phyloP scores from a whole-genome alignment of 2,329 filamentous ascomycete genomes.

The Arthrobotrys entomopaga region DNA sequence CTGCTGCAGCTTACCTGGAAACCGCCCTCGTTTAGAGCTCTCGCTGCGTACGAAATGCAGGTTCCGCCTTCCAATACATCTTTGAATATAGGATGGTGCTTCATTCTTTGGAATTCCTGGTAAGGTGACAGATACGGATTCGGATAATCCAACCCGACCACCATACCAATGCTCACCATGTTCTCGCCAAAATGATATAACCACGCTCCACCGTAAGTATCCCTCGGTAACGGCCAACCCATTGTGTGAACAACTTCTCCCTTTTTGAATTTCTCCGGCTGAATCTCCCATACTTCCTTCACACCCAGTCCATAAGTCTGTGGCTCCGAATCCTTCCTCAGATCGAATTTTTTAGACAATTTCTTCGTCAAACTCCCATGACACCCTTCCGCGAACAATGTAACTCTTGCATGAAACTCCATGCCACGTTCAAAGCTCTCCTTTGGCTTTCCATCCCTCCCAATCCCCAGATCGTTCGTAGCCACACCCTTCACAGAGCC shows the following conservation, averaged over 20 bases:
- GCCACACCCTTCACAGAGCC: slow-evolving; percentile 93
- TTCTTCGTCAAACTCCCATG: slow-evolving; percentile 96
- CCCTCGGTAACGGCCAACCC: slow-evolving; percentile 86
- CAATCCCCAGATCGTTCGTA: slow-evolving; percentile 91
- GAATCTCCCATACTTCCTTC: slow-evolving; percentile 97
- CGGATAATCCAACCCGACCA: slow-evolving; percentile 91
- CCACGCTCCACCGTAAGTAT: slow-evolving; percentile 97
- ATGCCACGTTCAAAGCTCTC: slow-evolving; percentile 94
- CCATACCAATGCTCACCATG: slow-evolving; percentile 88
- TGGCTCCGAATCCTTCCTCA: slow-evolving; percentile 86
- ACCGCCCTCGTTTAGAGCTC: slow-evolving; percentile 90
- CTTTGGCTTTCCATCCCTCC: slow-evolving; percentile 82
- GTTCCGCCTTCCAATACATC: slow-evolving; percentile 92
- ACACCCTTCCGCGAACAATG: slow-evolving; percentile 92
- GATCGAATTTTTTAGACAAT: slow-evolving; percentile 90
- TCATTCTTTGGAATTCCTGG: slow-evolving; percentile 96
- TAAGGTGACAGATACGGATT: slow-evolving; percentile 98
- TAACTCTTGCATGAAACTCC: slow-evolving; percentile 95
- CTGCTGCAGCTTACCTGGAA: slow-evolving; percentile 71
- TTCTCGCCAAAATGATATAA: slow-evolving; percentile 99
- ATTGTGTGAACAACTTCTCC: slow-evolving; percentile 88
- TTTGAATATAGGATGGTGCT: slow-evolving; percentile 92
- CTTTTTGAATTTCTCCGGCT: slow-evolving; percentile 88
- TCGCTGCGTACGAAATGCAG: slow-evolving; percentile 94
- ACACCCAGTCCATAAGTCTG: slow-evolving; percentile 95